Evolutionary conservation across 2,329 filamentous ascomycete species (phyloP), one percentile per base, ranked within the genome.

Genomic region (Aspergillus hortae): DNA sequence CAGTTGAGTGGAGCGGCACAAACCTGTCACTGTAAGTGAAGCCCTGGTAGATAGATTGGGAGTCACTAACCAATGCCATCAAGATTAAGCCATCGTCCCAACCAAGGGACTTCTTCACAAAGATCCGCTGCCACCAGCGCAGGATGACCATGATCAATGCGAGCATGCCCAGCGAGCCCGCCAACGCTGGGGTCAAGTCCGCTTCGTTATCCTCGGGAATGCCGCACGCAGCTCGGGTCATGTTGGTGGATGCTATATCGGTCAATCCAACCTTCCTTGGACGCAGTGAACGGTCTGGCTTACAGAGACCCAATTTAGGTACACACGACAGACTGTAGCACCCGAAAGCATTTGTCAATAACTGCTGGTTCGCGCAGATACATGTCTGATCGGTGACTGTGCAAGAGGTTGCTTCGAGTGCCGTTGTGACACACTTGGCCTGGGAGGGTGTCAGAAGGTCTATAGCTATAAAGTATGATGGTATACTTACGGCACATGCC

Each of bases 31-130:
- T 10, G 14, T 35, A 11, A 41, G 32, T 25, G 35, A 25, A 17
- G 4, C 15, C 12, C 11, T 11, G 2, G n/a, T 45, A 12, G 9
- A 12, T 7, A 7, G 4, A 12, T 19, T n/a, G 10, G 4, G 21
- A 23, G 9, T 15, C 11, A 41, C 35, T 17, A 11, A 53, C 51
- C 45, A 55, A 25, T 1, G 49, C 53, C 44, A 55, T 49, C 33
- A 55, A 6, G 17, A 55, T 52, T 10, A 55, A 15, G 7, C 45
- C 53, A 44, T 52, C 53, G 15, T 52, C 53, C 53, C 53, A 52
- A 19, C 53, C 53, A 33, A 55, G 48, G 3, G 46, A 46, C 38
- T 49, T 51, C 27, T 52, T 55, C 15, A 51, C 46, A 5, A 45
- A 48, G 4, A 45, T 45, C 12, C 53, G 46, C 44, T 52, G 49